Evolutionary conservation across 2,329 filamentous ascomycete genomes (phyloP), one percentile per base, ranked within the genome.

Genomic region (Didymella pinodella): DNA sequence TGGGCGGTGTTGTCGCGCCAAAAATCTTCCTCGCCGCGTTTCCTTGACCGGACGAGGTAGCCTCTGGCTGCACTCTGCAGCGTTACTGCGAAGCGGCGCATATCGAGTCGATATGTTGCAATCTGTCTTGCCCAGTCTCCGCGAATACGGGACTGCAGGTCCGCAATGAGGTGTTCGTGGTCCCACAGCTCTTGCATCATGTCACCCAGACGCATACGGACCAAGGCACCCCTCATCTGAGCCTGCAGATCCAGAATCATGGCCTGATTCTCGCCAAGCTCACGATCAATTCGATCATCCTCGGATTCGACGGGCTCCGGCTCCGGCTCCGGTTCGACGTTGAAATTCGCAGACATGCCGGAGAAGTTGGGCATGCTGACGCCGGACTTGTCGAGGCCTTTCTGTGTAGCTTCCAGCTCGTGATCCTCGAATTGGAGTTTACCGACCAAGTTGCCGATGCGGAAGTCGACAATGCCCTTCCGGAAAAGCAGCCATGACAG

Each of bases 351-450:
- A 49, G 93, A 90, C 91, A 99, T 98, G 59, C 93, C 96, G 54
- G 93, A 93, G 80, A 99, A 99, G 80, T 92, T 97, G 38, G 95
- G 95, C 93, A 99, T 97, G 72, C 87, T 96, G 64, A 94, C 86
- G 54, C 96, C 96, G 63, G 96, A 89, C 78, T 95, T 96, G 81
- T 99, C 95, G 45, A 99, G 86, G 46, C 95, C 95, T 74, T 97
- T 97, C 73, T 99, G 95, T 79, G 93, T 97, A 62, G 93, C 92
- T 78, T 99, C 95, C 28, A 99, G 84, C 74, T 99, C 96, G 80
- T 98, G 94, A 71, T 98, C 92, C 72, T 97, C 95, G 71, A 99
- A 99, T 75, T 98, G 91, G 4, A 99, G 86, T 74, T 99, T 94
- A 32, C 95, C 95, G 55, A 99, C 92, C 43, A 99, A 83, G 71